Base-by-base conservation (phyloP, 345 rosid species). In the Citrus medica region DNA sequence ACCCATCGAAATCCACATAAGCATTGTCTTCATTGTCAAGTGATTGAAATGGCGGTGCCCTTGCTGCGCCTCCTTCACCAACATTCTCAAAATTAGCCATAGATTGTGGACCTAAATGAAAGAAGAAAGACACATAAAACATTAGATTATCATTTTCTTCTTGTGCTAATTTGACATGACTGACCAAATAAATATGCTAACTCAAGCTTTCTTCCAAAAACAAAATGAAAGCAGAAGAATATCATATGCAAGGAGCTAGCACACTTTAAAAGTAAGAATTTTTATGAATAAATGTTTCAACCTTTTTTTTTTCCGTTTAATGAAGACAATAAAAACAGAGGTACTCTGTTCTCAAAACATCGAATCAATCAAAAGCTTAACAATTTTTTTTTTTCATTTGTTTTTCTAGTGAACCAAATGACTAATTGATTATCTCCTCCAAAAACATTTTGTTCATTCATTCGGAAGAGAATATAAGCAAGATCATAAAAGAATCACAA, bases 11-110 rank as follows among this genome's bases (percentile, higher is more conserved):
- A 73, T 81, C 86, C 2, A 79, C 87, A 1, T 84, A 87, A 3
- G 83, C 81, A 71, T 55, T 75, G 53, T 87, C 88, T 81, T 84
- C 87, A 76, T 83, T 82, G 14, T 85, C 87, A 22, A 46, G 10
- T 4, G 79, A 56, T 73, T 76, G 84, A 82, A 70, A 77, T 42
- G 71, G 69, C 22, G 61, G 40, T 17, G 75, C 32, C 24, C 55
- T 75, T 10, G 60, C 4, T 60, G 79, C 30, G 48, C 74, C 78
- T 61, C 38, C 84, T 61, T 82, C 87, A 10, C 55, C 14, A 30
- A 37, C 74, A 69, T 78, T 80, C 69, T 82, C 84, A 70, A 83
- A 78, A 69, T 80, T 64, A 32, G 76, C 79, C 79, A 48, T 25
- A 4, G 85, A 78, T 46, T 80, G 79, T 53, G 83, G 51, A 79